Conservation (phyloP, 305 asterid genomes). For the Fraxinus latifolia region DNA sequence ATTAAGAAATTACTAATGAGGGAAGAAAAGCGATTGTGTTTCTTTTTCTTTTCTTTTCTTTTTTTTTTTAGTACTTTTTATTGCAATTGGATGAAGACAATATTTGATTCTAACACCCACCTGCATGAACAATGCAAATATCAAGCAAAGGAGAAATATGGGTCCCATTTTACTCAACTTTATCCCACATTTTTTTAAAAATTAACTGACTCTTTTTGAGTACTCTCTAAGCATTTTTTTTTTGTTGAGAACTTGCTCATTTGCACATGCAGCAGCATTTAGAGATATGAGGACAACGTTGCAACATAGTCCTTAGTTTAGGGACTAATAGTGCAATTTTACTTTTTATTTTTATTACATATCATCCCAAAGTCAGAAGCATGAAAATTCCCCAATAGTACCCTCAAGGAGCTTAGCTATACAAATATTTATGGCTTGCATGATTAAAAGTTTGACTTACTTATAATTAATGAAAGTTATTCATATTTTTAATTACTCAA, state of each 20-base stretch:
- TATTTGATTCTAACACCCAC: constrained; percentile 24
- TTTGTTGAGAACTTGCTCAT: constrained; percentile 41
- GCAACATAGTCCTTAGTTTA: background rate
- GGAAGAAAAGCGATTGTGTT: background rate
- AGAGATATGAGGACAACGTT: background rate
- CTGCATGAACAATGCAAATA: constrained; percentile 24
- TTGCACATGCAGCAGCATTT: constrained; percentile 33
- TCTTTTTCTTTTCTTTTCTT: background rate
- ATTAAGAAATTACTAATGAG: background rate
- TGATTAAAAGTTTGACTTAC: background rate
- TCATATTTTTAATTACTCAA: background rate
- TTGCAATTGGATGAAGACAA: background rate
- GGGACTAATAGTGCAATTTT: background rate
- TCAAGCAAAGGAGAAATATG: constrained; percentile 24
- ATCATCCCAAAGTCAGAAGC: background rate
- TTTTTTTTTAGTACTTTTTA: background rate
- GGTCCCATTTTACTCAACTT: constrained; percentile 29
- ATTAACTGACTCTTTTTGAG: constrained; percentile 33
- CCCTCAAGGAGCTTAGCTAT: background rate
- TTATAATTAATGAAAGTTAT: background rate
- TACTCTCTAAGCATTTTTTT: constrained; percentile 39
- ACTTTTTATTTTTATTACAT: background rate
- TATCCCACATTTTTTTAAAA: background rate
- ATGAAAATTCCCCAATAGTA: background rate
- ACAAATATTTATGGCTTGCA: background rate